Evolutionary conservation across 208 protist genomes (phyloP).

Genomic region (Wallacemonas sp.): DNA sequence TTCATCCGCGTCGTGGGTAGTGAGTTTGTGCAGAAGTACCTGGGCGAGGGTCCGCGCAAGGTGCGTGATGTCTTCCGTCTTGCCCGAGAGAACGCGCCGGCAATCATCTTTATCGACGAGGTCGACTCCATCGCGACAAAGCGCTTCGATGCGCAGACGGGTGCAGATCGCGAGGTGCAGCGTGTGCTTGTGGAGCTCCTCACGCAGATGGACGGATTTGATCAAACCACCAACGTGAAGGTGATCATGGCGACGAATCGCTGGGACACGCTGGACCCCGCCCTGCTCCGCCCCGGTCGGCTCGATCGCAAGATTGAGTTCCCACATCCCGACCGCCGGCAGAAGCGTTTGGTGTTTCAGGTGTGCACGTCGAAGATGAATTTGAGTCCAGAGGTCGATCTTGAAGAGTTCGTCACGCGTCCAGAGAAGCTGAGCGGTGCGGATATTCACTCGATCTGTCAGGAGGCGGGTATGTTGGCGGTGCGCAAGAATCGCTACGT

Average conservation of each 20-base stretch:
- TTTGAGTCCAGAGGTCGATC: constrained; percentile 96
- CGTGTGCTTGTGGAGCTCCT: constrained; percentile 99
- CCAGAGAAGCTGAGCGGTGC: constrained; percentile 99
- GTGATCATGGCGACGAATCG: constrained; percentile 99
- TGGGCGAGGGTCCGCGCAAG: constrained; percentile 99
- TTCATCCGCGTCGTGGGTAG: constrained; percentile 99
- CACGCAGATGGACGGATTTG: constrained; percentile 99
- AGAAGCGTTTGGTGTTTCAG: constrained; percentile 99
- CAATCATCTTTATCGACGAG: constrained; percentile 99
- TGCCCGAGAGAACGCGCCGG: constrained; percentile 98
- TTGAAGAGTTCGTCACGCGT: constrained; percentile 97
- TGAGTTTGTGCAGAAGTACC: constrained; percentile 99
- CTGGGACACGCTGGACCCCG: constrained; percentile 99
- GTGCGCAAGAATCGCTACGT: constrained; percentile 99
- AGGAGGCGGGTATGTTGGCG: constrained; percentile 99
- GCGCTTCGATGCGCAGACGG: constrained; percentile 99
- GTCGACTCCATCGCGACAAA: constrained; percentile 99
- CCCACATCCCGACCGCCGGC: constrained; percentile 97
- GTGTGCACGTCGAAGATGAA: constrained; percentile 99
- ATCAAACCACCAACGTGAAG: constrained; percentile 98
- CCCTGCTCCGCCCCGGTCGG: constrained; percentile 97
- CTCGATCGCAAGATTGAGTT: constrained; percentile 99
- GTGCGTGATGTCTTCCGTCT: constrained; percentile 98
- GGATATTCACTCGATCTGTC: constrained; percentile 99
- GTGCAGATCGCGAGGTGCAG: constrained; percentile 99